Evolutionary conservation across 306 rosid genomes (phyloP).

Genomic region (Rosa multiflora): DNA sequence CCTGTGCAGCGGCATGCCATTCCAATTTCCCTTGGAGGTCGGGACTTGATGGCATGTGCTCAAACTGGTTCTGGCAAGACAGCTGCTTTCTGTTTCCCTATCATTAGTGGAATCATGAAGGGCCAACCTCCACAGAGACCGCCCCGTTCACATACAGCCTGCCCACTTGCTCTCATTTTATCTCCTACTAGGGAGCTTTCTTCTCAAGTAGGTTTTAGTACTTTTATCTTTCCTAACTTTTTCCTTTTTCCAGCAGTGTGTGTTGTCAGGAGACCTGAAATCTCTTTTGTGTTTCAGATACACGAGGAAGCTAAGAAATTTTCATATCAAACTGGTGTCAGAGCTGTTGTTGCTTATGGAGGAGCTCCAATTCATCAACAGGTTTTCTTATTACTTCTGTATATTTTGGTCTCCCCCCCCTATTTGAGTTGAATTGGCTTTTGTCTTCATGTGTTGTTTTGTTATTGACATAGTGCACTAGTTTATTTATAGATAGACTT

Average conservation of each 20-base stretch:
- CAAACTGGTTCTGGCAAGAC: slow-evolving; percentile 95
- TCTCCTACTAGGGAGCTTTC: slow-evolving; percentile 94
- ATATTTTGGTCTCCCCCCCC: not conserved
- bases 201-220: slow-evolving; percentile 64
- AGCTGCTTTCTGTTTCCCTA: slow-evolving; percentile 91
- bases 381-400: slow-evolving; percentile 33
- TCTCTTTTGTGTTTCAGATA: slow-evolving; percentile 54
- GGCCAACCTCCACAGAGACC: slow-evolving; percentile 67
- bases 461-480: not conserved
- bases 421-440: not conserved
- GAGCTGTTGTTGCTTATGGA: slow-evolving; percentile 91
- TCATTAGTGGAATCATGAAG: slow-evolving; percentile 81
- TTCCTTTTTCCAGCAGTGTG: slow-evolving; percentile 10
- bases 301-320: slow-evolving; percentile 74
- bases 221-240: slow-evolving; percentile 4
- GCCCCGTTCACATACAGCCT: slow-evolving; percentile 68
- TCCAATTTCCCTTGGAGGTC: slow-evolving; percentile 74
- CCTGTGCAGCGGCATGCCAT: slow-evolving; percentile 89
- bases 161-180: slow-evolving; percentile 84
- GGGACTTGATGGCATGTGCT: slow-evolving; percentile 94
- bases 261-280: slow-evolving; percentile 1
- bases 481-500: not conserved
- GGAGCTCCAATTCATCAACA: slow-evolving; percentile 89
- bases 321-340: slow-evolving; percentile 79
- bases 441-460: not conserved